These are phyloP conservation scores for Aspergillus saccharolyticus DNA, from an alignment of 495 filamentous ascomycete species.

Conservation along the genomic window DNA sequence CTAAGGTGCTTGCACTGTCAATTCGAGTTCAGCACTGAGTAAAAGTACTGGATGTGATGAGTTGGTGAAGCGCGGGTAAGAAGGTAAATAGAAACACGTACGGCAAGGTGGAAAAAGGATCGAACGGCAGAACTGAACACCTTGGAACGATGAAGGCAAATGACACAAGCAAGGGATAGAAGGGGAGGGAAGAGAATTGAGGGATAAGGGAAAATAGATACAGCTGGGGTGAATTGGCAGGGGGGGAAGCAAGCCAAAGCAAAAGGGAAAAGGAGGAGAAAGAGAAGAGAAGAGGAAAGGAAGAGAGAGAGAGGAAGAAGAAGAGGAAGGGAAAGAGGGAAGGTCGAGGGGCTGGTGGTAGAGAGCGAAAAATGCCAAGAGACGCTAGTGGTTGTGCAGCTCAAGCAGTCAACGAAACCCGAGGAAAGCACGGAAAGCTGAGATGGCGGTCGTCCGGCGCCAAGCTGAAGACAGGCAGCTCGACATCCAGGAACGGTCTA, in stretches of 20 bases:
- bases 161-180: constrained; percentile 14
- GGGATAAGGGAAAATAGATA: constrained; percentile 15
- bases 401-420: constrained; percentile 34
- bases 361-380: constrained; percentile 44
- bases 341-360: constrained; percentile 47
- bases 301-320: constrained; percentile 12
- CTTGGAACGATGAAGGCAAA: neutral
- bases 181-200: constrained; percentile 18
- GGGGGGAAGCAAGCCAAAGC: constrained; percentile 18
- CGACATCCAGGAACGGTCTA: constrained; percentile 32
- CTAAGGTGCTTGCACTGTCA: constrained; percentile 3
- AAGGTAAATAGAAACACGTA: neutral
- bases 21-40: neutral
- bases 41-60: neutral
- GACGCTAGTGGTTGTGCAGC: constrained; percentile 48
- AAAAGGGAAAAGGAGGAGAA: constrained; percentile 22
- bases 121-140: neutral
- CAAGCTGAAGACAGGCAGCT: constrained; percentile 22
- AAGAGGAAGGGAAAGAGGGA: constrained; percentile 28
- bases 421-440: constrained; percentile 29
- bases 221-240: constrained; percentile 9
- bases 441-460: constrained; percentile 24
- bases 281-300: constrained; percentile 9
- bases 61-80: neutral
- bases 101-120: neutral